Base-by-base conservation (phyloP, 1,284 basidiomycete species). In the Tetrapyrgos nigripes region DNA sequence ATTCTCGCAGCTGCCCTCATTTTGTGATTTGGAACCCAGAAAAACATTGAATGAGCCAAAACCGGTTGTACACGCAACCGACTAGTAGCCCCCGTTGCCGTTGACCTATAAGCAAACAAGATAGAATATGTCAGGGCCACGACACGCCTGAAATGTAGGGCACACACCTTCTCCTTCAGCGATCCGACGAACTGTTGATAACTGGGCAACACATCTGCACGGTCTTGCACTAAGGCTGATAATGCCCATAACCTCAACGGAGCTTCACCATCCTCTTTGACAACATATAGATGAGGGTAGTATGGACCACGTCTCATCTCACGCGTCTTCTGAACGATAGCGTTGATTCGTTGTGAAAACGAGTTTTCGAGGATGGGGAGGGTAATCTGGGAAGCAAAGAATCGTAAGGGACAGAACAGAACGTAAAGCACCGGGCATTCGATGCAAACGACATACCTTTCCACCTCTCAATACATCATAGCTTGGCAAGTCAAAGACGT, bases 221-320 rank as follows among this genome's bases (percentile, higher is more conserved):
- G 89, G 76, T 99, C 97, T 78, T 99, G 96, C 68, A 99, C 91
- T 67, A 99, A 85, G 72, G 89, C 85, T 70, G 93, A 96, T 64
- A 99, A 83, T 0, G 97, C 97, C 96, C 96, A 98, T 64, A 95
- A 84, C 60, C 96, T 83, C 70, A 99, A 79, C 50, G 94, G 89
- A 2, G 95, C 93, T 76, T 99, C 97, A 57, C 96, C 97, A 68
- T 99, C 97, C 73, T 97, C 96, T 79, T 99, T 99, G 68, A 98
- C 96, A 45, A 99, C 81, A 72, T 98, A 99, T n/a, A 99, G 79
- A 71, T 97, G 94, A 14, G 95, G 94, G 70, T 91, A 89, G 76
- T 98, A 99, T 3, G 92, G 89, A 9, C 97, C 96, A 43, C 95
- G 83, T 54, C 92, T 88, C 81, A 91, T 85, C 76, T 97, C 95